Evolutionary conservation across 208 protist species (phyloP).

Genomic region (Acanthamoeba castellanii): DNA sequence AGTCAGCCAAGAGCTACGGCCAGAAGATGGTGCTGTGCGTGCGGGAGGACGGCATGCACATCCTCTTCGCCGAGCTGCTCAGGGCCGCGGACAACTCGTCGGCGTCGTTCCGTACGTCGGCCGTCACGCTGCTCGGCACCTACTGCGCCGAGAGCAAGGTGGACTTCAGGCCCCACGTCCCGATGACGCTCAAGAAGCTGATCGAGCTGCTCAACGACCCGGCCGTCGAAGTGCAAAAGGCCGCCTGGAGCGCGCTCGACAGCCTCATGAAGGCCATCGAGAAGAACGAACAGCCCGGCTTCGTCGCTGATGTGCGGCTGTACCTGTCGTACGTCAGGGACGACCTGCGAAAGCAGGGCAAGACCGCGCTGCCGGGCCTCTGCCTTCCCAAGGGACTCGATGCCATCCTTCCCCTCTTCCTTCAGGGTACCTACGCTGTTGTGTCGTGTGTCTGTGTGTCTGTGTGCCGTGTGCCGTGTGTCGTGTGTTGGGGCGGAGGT

Average conservation of each 20-base stretch:
- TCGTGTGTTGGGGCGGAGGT: no score
- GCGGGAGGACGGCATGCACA: conserved; percentile 73
- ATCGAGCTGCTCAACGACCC: conserved; percentile 83
- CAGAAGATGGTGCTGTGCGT: conserved; percentile 75
- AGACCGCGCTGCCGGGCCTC: conserved; percentile 83
- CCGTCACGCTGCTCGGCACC: conserved; percentile 65
- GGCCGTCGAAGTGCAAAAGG: conserved; percentile 76
- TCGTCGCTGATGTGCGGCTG: conserved; percentile 2
- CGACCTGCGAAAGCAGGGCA: conserved; percentile 69
- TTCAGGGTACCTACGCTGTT: conserved; percentile 80
- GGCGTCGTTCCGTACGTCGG: conserved; percentile 14
- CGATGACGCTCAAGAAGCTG: conserved; percentile 72
- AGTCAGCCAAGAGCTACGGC: conserved; percentile 62
- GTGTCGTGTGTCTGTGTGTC: background rate
- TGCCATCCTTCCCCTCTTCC: conserved; percentile 88
- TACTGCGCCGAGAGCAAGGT: conserved; percentile 69
- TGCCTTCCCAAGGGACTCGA: conserved; percentile 87
- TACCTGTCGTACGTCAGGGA: conserved; percentile 68
- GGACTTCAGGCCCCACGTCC: conserved; percentile 63
- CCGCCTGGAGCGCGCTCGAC: conserved; percentile 77
- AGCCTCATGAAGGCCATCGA: conserved; percentile 70
- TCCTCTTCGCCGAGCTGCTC: conserved; percentile 76
- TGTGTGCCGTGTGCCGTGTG: no score
- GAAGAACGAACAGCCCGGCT: conserved; percentile 79
- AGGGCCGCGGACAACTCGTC: conserved; percentile 12